Evolutionary conservation across 1,284 basidiomycete genomes (phyloP).

Genomic region (Ustanciosporium gigantosporum): DNA sequence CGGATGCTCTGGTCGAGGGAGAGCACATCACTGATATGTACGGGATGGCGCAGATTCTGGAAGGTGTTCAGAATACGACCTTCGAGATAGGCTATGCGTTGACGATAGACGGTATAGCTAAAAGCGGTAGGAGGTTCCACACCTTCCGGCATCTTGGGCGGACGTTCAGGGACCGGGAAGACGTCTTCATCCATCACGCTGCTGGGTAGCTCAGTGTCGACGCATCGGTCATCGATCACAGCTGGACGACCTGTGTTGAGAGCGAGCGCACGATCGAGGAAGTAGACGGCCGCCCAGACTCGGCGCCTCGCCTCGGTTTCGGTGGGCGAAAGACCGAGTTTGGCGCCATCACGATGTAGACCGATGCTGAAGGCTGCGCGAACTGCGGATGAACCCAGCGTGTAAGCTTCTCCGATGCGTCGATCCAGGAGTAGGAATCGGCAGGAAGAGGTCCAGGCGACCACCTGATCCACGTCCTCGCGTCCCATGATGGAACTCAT

Average conservation of each 20-base stretch:
- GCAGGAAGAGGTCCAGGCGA: slow-evolving; percentile 39
- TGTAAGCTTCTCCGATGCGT: slow-evolving; percentile 47
- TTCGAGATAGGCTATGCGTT: slow-evolving; percentile 37
- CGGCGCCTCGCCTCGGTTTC: slow-evolving; percentile 46
- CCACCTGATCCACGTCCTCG: slow-evolving; percentile 47
- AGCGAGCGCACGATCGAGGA: slow-evolving; percentile 36
- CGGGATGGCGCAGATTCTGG: slow-evolving; percentile 29
- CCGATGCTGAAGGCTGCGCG: slow-evolving; percentile 48
- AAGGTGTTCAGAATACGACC: slow-evolving; percentile 29
- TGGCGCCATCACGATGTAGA: slow-evolving; percentile 54
- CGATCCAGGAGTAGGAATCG: slow-evolving; percentile 53
- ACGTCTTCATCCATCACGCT: slow-evolving; percentile 34
- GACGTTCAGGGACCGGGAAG: slow-evolving; percentile 30
- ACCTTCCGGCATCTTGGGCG: slow-evolving; percentile 27
- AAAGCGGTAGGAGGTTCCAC: slow-evolving; percentile 36
- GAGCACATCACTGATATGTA: slow-evolving; percentile 45
- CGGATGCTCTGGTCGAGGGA: slow-evolving; percentile 38
- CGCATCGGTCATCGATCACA: slow-evolving; percentile 47
- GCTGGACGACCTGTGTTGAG: slow-evolving; percentile 50
- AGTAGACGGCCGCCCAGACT: slow-evolving; percentile 51
- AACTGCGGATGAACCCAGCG: slow-evolving; percentile 35
- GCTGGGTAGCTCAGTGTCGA: slow-evolving; percentile 45
- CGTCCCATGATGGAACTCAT: slow-evolving; percentile 42
- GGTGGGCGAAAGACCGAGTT: slow-evolving; percentile 32
- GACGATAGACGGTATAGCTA: slow-evolving; percentile 37